Base-by-base conservation (phyloP, 2,329 filamentous ascomycete species). In the Claviceps monticola region DNA sequence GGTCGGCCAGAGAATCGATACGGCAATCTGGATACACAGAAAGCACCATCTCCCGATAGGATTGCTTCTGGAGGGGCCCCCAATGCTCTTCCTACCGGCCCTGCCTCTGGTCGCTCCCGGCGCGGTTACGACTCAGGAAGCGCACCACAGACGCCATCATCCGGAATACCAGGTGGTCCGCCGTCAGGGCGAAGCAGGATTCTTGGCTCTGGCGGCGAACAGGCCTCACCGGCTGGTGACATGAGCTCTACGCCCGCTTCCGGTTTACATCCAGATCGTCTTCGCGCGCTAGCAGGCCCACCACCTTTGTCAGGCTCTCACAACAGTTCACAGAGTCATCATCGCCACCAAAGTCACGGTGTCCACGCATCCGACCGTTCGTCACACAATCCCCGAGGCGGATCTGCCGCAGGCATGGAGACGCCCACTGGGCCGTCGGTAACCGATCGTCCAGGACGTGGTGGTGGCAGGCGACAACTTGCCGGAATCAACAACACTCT, bases 401-500 rank as follows among this genome's bases (percentile, higher is more conserved):
- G 38, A 56, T 57, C 62, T n/a, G 56, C 53, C 3, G 47, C 54
- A 19, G 66, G 68, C 3, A 48, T 54, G 3, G 58, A 55, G 17
- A 64, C 66, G 5, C 66, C 66, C 1, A 68, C 70, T 6, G 66
- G 66, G 0, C 66, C 66, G 14, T 59, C 66, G 26, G 57, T 60
- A 8, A 61, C 62, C 19, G 70, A 74, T 29, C 65, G 71, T 34
- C 53, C 58, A 26, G 58, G 63, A 39, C 61, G 60, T 29, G 66
- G 56, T 57, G 71, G 74, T 34, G 69, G 73, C 17, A 68, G 72
- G 53, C 70, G 79, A 53, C 77, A 82, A 57, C 67, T 83, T 34
- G 74, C 74, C 13, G 74, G 76, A 46, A 82, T 84, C 54, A 80
- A 82, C 57, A 79, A 66, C 55, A 78, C 73, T 49, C 69, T 82